Evolutionary conservation across 345 rosid genomes (phyloP).

Genomic region (Aethionema arabicum): DNA sequence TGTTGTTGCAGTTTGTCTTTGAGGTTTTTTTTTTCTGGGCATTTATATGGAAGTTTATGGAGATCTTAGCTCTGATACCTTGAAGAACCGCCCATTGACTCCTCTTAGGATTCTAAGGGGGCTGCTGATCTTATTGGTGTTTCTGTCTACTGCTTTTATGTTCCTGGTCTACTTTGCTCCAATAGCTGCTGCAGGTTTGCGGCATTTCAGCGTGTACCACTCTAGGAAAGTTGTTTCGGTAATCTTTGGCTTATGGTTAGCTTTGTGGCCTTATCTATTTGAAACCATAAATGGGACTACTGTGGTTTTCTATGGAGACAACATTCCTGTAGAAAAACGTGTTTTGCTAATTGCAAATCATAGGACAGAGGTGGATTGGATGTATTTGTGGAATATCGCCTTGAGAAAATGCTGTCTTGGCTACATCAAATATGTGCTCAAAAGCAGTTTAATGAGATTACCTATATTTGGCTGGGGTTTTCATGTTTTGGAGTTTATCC

Average conservation of each 20-base stretch:
- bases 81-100: constrained; percentile 59
- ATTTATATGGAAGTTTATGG: constrained; percentile 45
- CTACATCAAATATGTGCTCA: constrained; percentile 69
- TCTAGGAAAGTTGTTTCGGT: constrained; percentile 57
- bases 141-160: constrained; percentile 66
- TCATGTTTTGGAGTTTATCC: constrained; percentile 77
- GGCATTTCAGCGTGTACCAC: constrained; percentile 49
- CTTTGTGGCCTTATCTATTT: constrained; percentile 83
- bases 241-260: constrained; percentile 66
- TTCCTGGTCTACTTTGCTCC: constrained; percentile 65
- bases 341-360: constrained; percentile 70
- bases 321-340: constrained; percentile 51
- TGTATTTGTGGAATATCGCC: constrained; percentile 87
- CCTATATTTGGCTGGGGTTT: constrained; percentile 90
- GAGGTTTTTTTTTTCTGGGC: constrained; percentile 18
- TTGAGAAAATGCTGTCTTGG: constrained; percentile 74
- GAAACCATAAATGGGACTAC: constrained; percentile 71
- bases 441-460: constrained; percentile 78
- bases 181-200: constrained; percentile 39
- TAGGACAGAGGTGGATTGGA: constrained; percentile 96
- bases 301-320: constrained; percentile 67
- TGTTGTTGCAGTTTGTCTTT: constrained; percentile 42
- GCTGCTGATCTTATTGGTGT: constrained; percentile 56
- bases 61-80: constrained; percentile 43
- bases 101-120: constrained; percentile 66